Base-by-base conservation (phyloP, 1,139 yeast genomes). In the Blastobotrys malaysiensis region DNA sequence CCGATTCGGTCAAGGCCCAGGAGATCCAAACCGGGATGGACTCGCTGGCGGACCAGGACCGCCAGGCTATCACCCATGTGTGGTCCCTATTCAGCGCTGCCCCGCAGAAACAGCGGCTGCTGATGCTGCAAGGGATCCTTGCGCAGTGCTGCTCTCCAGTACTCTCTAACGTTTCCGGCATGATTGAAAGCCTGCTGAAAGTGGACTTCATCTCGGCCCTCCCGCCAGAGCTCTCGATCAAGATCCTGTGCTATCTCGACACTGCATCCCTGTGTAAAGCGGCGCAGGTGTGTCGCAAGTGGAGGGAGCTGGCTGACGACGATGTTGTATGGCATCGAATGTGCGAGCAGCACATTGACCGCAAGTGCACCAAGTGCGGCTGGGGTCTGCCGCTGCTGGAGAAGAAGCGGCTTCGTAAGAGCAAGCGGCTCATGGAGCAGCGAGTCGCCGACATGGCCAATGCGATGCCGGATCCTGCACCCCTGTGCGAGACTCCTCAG, bases 341-440 rank as follows among this genome's bases (percentile, higher is more conserved):
- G 93, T 93, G 99, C 69, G 97, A 90, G 69, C 99, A 93, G 70
- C 99, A 93, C 69, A 93, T 93, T 56, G 99, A 93, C 71, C 78
- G 96, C 57, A 93, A 93, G 69, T 93, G 99, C 72, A 96, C 97
- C 47, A 89, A 88, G 68, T 93, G 99, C 75, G 99, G 99, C 9
- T 93, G 99, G 99, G 99, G 99, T 5, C 76, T 93, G 62, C 99
- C 99, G 1, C 74, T 93, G 58, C 81, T 93, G 81, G 77, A 74
- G 58, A 68, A 72, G 56, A 65, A 69, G 55, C 65, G 74, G 22
- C 64, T 73, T 18, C 63, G 71, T 19, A 67, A 67, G 49, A 59
- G 67, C 26, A 68, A 65, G 54, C 61, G 60, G 43, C 69, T 65
- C n/a, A 66, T 70, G 26, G 65, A 65, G 55, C 52, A 56, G 48